Evolutionary conservation across 2,329 filamentous ascomycete genomes (phyloP), one percentile per base, ranked within the genome.

Genomic region (Fusarium kyushuense): DNA sequence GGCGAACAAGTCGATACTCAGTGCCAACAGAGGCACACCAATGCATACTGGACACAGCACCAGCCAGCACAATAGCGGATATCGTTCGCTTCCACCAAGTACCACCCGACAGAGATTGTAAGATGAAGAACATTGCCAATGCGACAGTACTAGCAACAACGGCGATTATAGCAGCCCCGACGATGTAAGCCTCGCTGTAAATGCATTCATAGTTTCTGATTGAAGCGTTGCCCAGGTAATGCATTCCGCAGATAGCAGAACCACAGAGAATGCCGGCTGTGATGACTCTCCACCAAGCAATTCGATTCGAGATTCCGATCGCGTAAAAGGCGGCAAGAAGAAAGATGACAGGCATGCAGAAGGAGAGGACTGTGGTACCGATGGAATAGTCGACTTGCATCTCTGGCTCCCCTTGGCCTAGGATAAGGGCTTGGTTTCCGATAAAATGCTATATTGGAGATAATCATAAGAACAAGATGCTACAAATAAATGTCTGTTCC

Each of bases 41-140:
- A 78, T 96, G 93, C 93, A 96, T 96, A 1, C 92, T 92, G 4
- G 90, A 94, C 2, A 96, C 91, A 29, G 91, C 92, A n/a, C 86
- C 83, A 13, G 92, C 91, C 27, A 96, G 83, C n/a, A 94, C 77
- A 41, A 87, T 79, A 9, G 90, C 90, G 63, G 89, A 92, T 1
- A 89, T 72, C 5, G 84, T 78, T 55, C 92, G 84, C 74, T 93
- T 92, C 90, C 90, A 94, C 87, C 90, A 93, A 16, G 86, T 87
- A 71, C 89, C 90, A 41, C 90, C 91, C 91, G 93, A 97, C 7
- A 87, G 85, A 14, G 90, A 87, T 65, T 90, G 87, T 76, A 91
- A 89, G 58, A 91, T 86, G 78, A 96, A 96, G 80, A 96, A 96
- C 5, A 94, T 82, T 0, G 88, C 84, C 38, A 97, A 81, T 0